Conservation (phyloP, 2,329 filamentous ascomycete genomes). For the Pyricularia grisea region DNA sequence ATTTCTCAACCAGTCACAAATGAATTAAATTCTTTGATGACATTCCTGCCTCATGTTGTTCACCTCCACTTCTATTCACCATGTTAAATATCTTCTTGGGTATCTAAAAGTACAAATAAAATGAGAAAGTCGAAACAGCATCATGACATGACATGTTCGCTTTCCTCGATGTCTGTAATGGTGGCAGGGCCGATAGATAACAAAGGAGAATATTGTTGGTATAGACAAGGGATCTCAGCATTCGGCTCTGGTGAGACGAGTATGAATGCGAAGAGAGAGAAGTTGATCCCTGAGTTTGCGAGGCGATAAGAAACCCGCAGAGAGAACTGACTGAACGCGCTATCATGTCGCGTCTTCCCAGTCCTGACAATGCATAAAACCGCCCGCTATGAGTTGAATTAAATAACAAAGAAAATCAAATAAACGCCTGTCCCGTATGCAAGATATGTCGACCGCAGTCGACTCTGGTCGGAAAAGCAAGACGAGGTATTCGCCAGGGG, state of each 20-base stretch:
- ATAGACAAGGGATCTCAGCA: background rate
- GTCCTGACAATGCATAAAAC: background rate
- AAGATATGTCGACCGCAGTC: background rate
- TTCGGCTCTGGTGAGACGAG: background rate
- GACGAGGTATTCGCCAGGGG: background rate
- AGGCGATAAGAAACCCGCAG: background rate
- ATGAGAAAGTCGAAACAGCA: background rate
- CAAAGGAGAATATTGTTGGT: background rate
- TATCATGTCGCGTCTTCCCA: background rate
- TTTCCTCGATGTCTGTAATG: background rate
- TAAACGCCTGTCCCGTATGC: background rate
- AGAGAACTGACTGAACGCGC: background rate
- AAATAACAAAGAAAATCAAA: background rate
- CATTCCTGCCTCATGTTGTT: background rate
- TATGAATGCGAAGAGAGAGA: background rate
- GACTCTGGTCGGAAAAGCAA: background rate
- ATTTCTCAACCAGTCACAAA: background rate
- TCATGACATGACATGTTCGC: background rate
- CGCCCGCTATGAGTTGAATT: background rate
- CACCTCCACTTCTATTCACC: background rate
- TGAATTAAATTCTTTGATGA: background rate
- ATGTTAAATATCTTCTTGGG: background rate
- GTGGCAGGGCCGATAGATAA: background rate
- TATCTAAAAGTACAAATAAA: background rate
- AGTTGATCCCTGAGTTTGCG: background rate